Percentiles rank a stretch among this genome's conserved stretches.
Conservation (phyloP, 2,329 filamentous ascomycete species). For the Podosphaera aphanis region DNA sequence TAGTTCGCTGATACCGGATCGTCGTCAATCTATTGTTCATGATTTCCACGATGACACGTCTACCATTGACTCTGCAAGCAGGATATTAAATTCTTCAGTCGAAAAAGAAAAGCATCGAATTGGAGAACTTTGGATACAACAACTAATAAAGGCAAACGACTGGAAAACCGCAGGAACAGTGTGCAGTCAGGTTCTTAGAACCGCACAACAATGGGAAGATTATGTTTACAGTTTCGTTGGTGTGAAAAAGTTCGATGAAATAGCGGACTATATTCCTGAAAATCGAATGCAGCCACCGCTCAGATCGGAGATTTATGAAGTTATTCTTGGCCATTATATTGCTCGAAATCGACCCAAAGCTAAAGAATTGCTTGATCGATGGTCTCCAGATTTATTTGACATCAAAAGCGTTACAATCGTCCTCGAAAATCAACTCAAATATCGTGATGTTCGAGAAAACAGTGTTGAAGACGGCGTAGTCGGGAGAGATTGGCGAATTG, state of each 20-base stretch:
- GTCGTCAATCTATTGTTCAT: constrained; percentile 18
- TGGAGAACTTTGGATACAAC: constrained; percentile 80
- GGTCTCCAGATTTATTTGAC: constrained; percentile 70
- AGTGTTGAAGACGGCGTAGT: constrained; percentile 49
- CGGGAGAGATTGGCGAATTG: constrained; percentile 65
- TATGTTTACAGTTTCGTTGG: constrained; percentile 88
- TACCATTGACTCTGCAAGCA: constrained; percentile 35
- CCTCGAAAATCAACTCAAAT: constrained; percentile 62
- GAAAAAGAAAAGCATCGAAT: constrained; percentile 78
- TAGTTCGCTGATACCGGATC: constrained; percentile 20
- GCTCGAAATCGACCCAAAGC: constrained; percentile 52
- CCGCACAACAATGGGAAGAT: constrained; percentile 70
- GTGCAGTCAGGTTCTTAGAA: constrained; percentile 61
- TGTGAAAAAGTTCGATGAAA: constrained; percentile 69
- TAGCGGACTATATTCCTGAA: constrained; percentile 60
- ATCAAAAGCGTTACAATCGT: constrained; percentile 51
- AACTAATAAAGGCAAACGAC: constrained; percentile 49
- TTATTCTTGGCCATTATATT: constrained; percentile 74
- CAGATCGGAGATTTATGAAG: constrained; percentile 64
- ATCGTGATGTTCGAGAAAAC: constrained; percentile 50
- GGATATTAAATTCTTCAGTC: constrained; percentile 35
- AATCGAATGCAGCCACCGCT: constrained; percentile 57
- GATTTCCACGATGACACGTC: constrained; percentile 52
- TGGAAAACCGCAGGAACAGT: constrained; percentile 62
- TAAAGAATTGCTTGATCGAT: constrained; percentile 55